These are phyloP conservation scores for Pachyrhizus erosus DNA, from an alignment of 306 rosid genomes.

Conservation along the genomic window DNA sequence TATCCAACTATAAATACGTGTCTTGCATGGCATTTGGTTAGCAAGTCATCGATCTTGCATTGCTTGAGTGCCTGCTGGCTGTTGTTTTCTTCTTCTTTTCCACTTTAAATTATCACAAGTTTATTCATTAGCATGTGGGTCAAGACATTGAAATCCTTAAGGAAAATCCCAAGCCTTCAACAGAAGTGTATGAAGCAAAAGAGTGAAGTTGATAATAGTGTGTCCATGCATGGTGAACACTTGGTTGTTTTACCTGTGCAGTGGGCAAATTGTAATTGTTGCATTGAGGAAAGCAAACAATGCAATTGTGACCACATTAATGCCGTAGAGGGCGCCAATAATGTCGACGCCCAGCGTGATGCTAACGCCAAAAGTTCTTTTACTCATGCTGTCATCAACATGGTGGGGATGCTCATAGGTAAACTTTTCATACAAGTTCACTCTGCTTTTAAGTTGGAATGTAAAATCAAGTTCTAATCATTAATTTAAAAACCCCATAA, in stretches of 20 bases:
- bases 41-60: background rate
- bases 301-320: conserved; percentile 47
- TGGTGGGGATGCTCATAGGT: conserved; percentile 91
- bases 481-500: background rate
- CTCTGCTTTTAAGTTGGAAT: too few species aligned
- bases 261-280: conserved; percentile 42
- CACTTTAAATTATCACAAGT: background rate
- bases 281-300: conserved; percentile 57
- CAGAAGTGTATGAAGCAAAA: conserved; percentile 30
- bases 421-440: background rate
- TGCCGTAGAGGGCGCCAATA: background rate
- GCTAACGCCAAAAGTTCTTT: conserved; percentile 58
- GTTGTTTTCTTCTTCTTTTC: conserved; percentile 1
- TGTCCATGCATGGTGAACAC: too few species aligned
- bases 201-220: conserved; percentile 37
- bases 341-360: conserved; percentile 2
- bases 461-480: background rate
- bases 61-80: background rate
- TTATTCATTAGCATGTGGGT: conserved; percentile 16
- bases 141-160: conserved; percentile 45
- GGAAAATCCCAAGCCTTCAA: conserved; percentile 21
- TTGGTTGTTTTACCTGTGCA: too few species aligned
- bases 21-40: conserved; percentile 24
- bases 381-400: conserved; percentile 71
- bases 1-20: conserved; percentile 38